These are phyloP conservation scores for Gastrolobium bilobum DNA, from an alignment of 306 rosid genomes.

Conservation along the genomic window DNA sequence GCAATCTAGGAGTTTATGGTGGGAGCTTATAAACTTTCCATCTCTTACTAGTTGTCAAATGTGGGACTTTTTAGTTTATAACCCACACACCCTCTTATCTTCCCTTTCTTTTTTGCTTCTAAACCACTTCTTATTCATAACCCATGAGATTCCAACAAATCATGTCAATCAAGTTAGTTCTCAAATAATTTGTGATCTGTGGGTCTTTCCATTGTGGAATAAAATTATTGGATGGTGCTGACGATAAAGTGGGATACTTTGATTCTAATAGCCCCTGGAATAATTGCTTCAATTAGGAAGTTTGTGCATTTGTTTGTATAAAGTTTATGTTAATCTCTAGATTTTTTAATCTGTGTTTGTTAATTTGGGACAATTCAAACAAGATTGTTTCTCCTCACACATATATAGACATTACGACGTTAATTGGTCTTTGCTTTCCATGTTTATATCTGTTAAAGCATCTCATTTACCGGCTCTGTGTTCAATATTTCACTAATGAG, in stretches of 20 bases:
- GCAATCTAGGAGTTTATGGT: too few relatives aligned
- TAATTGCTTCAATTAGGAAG: conserved; percentile 25
- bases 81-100: too few relatives aligned
- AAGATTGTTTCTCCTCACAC: conserved; percentile 1
- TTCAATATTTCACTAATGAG: not conserved
- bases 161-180: conserved; percentile 24
- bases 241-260: conserved; percentile 33
- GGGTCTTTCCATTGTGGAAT: conserved; percentile 16
- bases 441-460: conserved; percentile 14
- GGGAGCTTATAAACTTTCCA: too few relatives aligned
- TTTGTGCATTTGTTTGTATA: conserved; percentile 25
- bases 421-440: conserved; percentile 11
- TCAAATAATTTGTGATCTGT: conserved; percentile 12
- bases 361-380: conserved; percentile 20
- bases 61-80: too few relatives aligned
- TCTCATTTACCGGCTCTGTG: conserved; percentile 19
- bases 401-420: not conserved
- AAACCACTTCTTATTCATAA: too few relatives aligned
- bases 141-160: too few relatives aligned
- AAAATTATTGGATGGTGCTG: conserved; percentile 23
- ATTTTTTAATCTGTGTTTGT: conserved; percentile 24
- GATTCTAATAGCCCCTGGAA: conserved; percentile 5
- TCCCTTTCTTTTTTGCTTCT: too few relatives aligned
- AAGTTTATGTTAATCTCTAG: not conserved
- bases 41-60: too few relatives aligned